Percentiles rank a stretch among this genome's conserved stretches.
phyloP scores from a whole-genome alignment of 1,139 yeast species.

The Saccharomyces hybrid region DNA sequence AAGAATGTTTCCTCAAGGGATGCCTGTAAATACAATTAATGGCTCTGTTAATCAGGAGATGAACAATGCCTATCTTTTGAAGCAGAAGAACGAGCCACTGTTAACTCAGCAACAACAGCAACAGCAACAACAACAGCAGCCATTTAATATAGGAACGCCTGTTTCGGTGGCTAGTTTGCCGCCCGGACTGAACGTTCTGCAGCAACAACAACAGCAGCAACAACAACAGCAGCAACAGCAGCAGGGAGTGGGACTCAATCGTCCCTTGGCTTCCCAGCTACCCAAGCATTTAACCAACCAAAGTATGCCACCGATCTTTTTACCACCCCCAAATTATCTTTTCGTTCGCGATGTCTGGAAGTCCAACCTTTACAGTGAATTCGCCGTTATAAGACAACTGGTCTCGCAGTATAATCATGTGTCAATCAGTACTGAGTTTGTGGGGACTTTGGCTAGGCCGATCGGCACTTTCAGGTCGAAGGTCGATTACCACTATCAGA shows the following conservation, averaged over 20 bases:
- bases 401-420: constrained; percentile 64
- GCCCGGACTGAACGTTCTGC: constrained; percentile 5
- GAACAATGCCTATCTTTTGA: not conserved
- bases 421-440: constrained; percentile 85
- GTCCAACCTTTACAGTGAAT: constrained; percentile 75
- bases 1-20: constrained; percentile 1
- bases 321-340: constrained; percentile 30
- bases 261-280: constrained; percentile 8
- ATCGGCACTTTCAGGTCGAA: constrained; percentile 91
- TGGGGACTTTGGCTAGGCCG: constrained; percentile 94
- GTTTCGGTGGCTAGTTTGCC: constrained; percentile 12
- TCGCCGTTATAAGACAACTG: constrained; percentile 63
- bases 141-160: constrained; percentile 15
- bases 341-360: constrained; percentile 66
- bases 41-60: not conserved
- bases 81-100: not conserved
- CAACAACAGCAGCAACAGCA: constrained; percentile 14
- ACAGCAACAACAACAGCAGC: constrained; percentile 23
- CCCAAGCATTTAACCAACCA: constrained; percentile 13
- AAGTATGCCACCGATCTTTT: constrained; percentile 17
- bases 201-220: constrained; percentile 12
- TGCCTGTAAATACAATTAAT: not conserved
- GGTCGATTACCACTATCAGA: constrained; percentile 91
- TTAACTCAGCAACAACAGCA: not conserved
- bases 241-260: constrained; percentile 5